Evolutionary conservation across 345 rosid genomes (phyloP), one percentile per base, ranked within the genome.

Genomic region (Gynandropsis gynandra): DNA sequence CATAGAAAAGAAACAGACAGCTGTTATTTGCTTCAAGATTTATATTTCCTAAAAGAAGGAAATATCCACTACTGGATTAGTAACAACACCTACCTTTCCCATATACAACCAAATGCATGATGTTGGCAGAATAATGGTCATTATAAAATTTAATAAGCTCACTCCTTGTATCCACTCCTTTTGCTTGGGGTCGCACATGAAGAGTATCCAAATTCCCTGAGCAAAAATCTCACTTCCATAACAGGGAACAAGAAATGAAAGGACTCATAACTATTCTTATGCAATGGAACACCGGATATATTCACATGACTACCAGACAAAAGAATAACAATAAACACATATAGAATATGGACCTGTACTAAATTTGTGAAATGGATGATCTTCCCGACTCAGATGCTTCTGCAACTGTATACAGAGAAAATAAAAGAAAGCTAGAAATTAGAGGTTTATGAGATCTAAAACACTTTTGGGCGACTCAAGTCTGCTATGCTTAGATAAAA

Each of bases 341-440:
- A 9, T 44, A 37, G 49, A 38, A 13, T 31, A 47, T 69, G 52
- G 19, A 90, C 98, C 98, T 64, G 98, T 86, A 75, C 87, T 67
- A 50, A 90, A 90, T 50, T 86, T 90, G 69, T 90, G 98, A 73
- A 54, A 90, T 24, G 98, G 96, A 57, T 90, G 92, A 44, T 72
- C 77, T 75, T 80, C 79, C 59, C 40, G 64, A 63, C 87, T 83
- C 56, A 83, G 63, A 72, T 86, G 92, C 56, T 84, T 90, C 56
- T 74, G 78, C 54, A 90, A 77, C 98, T 90, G 83, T 65, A 34
- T 54, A 7, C 42, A 47, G 0, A 19, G 11, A 52, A 47, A 63
- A 52, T 12, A 12, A n/a, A 52, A 10, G 33, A 46, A 34, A 17
- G 15, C n/a, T 15, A 49, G 16, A 31, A 19, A 50, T 46, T 10